phyloP scores from a whole-genome alignment of 352 stramenopile genomes.

The Pythium utonaiense region DNA sequence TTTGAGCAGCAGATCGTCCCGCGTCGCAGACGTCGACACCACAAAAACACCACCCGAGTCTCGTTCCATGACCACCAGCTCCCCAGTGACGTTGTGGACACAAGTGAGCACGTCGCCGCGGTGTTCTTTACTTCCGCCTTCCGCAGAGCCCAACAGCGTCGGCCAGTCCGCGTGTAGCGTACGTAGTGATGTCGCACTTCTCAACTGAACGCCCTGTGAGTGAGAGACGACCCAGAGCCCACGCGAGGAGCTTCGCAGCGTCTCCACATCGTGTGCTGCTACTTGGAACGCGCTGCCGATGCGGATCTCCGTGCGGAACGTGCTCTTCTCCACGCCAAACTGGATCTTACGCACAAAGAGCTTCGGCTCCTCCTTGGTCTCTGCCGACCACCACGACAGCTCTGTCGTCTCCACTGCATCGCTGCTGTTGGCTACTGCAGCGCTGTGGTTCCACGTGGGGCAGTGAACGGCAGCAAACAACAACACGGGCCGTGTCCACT shows the following conservation, averaged over 20 bases:
- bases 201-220: constrained; percentile 47
- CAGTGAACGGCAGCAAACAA: constrained; percentile 51
- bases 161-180: constrained; percentile 43
- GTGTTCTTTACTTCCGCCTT: background rate
- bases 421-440: constrained; percentile 21
- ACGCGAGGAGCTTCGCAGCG: constrained; percentile 49
- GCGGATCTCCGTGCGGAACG: constrained; percentile 75
- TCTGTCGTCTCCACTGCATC: constrained; percentile 38
- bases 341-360: constrained; percentile 67
- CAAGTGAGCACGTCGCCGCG: constrained; percentile 29
- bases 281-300: constrained; percentile 60
- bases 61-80: constrained; percentile 52
- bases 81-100: constrained; percentile 72
- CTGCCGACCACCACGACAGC: constrained; percentile 75
- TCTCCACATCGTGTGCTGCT: constrained; percentile 1
- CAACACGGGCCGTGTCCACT: constrained; percentile 68
- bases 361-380: constrained; percentile 54
- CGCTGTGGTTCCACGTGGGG: constrained; percentile 16
- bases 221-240: constrained; percentile 72
- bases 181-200: constrained; percentile 42
- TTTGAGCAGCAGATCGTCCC: background rate
- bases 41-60: constrained; percentile 36
- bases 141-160: constrained; percentile 8
- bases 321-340: constrained; percentile 63
- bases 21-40: constrained; percentile 11